These are phyloP conservation scores for Podila verticillata DNA, from an alignment of 192 early-diverging fungal genomes.

Conservation along the genomic window DNA sequence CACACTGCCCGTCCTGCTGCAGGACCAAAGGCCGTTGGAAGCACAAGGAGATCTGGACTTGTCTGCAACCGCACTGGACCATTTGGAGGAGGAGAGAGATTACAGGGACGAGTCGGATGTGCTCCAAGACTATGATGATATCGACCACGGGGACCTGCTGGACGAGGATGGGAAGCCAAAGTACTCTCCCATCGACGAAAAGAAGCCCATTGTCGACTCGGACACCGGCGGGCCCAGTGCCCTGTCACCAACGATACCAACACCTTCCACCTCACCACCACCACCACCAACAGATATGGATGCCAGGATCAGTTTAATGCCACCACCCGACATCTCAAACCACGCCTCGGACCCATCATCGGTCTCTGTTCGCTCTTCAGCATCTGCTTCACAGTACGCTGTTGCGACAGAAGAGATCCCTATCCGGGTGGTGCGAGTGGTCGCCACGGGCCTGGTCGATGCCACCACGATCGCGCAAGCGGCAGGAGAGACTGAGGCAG, in stretches of 20 bases:
- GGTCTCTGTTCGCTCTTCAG: neutral
- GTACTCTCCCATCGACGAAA: neutral
- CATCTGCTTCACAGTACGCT: neutral
- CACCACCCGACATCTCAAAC: too few species aligned
- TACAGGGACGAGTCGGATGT: neutral
- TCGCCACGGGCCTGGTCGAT: constrained; percentile 35
- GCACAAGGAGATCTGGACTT: neutral
- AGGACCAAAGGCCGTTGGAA: neutral
- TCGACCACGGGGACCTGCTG: neutral
- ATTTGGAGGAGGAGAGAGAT: neutral
- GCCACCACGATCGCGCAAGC: constrained; percentile 43
- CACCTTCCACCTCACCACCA: too few species aligned
- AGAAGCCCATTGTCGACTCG: neutral
- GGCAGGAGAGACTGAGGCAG: constrained; percentile 35
- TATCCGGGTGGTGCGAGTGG: constrained; percentile 40
- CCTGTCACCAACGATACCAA: neutral
- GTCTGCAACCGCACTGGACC: neutral
- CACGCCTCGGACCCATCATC: neutral
- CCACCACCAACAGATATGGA: neutral
- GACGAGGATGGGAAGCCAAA: neutral
- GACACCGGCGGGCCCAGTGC: neutral
- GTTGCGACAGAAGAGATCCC: constrained; percentile 47
- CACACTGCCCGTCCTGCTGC: neutral
- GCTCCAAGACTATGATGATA: neutral
- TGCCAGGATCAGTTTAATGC: neutral